A percentile compares a stretch with the other conserved stretches of the same genome.
These are phyloP conservation scores for Williopsis jadinii DNA, from an alignment of 1,139 yeast genomes.

Conservation along the genomic window DNA sequence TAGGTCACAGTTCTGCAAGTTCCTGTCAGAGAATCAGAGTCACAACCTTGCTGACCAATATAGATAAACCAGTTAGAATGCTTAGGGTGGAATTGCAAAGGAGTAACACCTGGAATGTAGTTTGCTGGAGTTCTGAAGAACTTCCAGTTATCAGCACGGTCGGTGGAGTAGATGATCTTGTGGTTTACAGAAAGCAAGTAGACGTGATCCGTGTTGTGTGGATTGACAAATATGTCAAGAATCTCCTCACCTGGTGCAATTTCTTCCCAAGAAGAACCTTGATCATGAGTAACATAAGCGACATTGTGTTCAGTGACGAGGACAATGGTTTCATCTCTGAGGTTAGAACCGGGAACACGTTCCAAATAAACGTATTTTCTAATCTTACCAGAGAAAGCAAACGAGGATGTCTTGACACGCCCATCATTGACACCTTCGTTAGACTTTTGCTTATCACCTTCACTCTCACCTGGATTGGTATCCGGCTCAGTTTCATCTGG, in stretches of 20 bases:
- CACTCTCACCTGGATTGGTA: slow-evolving; percentile 31
- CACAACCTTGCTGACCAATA: slow-evolving; percentile 59
- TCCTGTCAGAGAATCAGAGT: slow-evolving; percentile 48
- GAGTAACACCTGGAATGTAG: slow-evolving; percentile 32
- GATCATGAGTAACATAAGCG: slow-evolving; percentile 59
- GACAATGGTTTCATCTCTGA: slow-evolving; percentile 41
- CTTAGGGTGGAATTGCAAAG: slow-evolving; percentile 49
- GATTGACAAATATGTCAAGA: slow-evolving; percentile 52
- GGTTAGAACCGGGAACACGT: slow-evolving; percentile 30
- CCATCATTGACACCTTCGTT: slow-evolving; percentile 29
- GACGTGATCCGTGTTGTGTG: slow-evolving; percentile 54
- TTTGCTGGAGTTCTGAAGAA: slow-evolving; percentile 48
- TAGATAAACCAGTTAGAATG: slow-evolving; percentile 59
- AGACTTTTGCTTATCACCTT: slow-evolving; percentile 28
- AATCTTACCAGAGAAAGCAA: slow-evolving; percentile 37
- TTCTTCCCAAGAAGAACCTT: slow-evolving; percentile 59
- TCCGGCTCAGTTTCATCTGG: slow-evolving; percentile 32
- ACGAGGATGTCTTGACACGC: slow-evolving; percentile 27
- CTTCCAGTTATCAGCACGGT: slow-evolving; percentile 61
- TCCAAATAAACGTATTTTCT: slow-evolving; percentile 40
- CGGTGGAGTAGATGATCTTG: slow-evolving; percentile 50
- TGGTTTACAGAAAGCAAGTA: slow-evolving; percentile 51
- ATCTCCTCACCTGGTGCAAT: slow-evolving; percentile 45
- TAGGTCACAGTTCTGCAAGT: slow-evolving; percentile 41
- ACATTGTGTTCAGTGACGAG: slow-evolving; percentile 36